A percentile compares a stretch with the other conserved stretches of the same genome.
Conservation (phyloP, 768 basidiomycete genomes). For the Ephemerocybe angulata region DNA sequence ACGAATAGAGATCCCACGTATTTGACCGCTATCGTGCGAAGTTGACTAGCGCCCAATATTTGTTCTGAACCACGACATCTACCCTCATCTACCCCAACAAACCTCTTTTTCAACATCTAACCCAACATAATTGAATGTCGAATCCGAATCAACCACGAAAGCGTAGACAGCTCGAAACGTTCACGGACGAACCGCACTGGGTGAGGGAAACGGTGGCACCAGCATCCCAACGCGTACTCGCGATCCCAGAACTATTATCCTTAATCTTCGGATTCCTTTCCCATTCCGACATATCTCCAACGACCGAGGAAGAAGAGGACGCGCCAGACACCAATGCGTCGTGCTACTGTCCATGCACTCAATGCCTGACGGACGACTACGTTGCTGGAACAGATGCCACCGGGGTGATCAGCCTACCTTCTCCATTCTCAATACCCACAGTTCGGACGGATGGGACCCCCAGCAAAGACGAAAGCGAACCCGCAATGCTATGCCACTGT, state of each 20-base stretch:
- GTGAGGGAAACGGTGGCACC: too few relatives aligned
- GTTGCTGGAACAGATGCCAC: not conserved
- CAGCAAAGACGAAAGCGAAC: not conserved
- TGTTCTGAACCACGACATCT: too few relatives aligned
- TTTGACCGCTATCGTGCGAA: too few relatives aligned
- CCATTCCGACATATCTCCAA: not conserved
- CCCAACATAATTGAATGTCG: too few relatives aligned
- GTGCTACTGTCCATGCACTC: not conserved
- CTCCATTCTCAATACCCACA: not conserved
- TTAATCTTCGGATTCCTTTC: conserved; percentile 15
- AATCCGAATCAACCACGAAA: too few relatives aligned
- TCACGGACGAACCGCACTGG: too few relatives aligned
- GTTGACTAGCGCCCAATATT: too few relatives aligned
- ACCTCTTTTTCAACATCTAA: too few relatives aligned
- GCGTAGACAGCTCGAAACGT: too few relatives aligned
- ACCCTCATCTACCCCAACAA: too few relatives aligned
- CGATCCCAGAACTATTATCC: conserved; percentile 18
- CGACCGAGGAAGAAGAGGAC: not conserved
- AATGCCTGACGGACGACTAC: not conserved
- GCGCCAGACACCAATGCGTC: not conserved
- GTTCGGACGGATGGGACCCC: not conserved
- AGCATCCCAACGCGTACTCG: conserved; percentile 10
- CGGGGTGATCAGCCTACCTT: not conserved
- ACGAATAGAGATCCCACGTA: too few relatives aligned
- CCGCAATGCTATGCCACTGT: not conserved